These are phyloP conservation scores for Crithidia brevicula DNA, from an alignment of 208 protist species.

Conservation along the genomic window DNA sequence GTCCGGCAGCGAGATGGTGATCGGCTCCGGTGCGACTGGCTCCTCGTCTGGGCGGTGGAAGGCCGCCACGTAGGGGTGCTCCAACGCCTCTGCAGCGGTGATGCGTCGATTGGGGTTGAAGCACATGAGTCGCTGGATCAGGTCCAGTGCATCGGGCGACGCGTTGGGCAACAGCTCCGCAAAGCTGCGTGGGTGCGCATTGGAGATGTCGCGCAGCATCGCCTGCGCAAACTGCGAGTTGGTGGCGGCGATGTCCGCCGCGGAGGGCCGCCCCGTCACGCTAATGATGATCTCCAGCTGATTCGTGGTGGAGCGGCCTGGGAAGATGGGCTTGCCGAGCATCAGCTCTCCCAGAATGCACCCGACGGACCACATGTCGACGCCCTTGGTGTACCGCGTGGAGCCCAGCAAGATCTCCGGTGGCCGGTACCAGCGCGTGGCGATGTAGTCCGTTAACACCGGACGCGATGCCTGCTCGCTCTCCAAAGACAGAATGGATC, in stretches of 20 bases:
- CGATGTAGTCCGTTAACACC: constrained; percentile 96
- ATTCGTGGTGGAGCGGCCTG: constrained; percentile 96
- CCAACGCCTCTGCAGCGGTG: constrained; percentile 92
- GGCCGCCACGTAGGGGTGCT: constrained; percentile 93
- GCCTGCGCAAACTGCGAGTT: constrained; percentile 94
- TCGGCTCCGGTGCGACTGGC: constrained; percentile 68
- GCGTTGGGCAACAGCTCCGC: constrained; percentile 92
- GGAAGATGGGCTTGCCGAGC: constrained; percentile 95
- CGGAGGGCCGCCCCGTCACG: constrained; percentile 84
- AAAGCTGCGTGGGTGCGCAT: constrained; percentile 67
- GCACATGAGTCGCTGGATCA: constrained; percentile 93
- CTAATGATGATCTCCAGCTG: constrained; percentile 97
- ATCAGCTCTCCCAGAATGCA: constrained; percentile 98
- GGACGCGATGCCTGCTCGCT: constrained; percentile 86
- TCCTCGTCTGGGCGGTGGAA: constrained; percentile 93
- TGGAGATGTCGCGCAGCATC: constrained; percentile 93
- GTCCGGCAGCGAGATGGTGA: constrained; percentile 94
- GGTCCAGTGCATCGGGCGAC: constrained; percentile 92
- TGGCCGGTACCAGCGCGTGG: constrained; percentile 98
- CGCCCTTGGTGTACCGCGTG: constrained; percentile 95
- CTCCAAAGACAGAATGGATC: constrained; percentile 91
- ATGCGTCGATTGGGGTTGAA: constrained; percentile 97
- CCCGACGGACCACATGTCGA: constrained; percentile 99
- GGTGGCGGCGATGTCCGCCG: constrained; percentile 93
- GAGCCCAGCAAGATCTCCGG: constrained; percentile 98